Base-by-base conservation (phyloP, 2,329 filamentous ascomycete species). In the Arthrinium puccinioides region DNA sequence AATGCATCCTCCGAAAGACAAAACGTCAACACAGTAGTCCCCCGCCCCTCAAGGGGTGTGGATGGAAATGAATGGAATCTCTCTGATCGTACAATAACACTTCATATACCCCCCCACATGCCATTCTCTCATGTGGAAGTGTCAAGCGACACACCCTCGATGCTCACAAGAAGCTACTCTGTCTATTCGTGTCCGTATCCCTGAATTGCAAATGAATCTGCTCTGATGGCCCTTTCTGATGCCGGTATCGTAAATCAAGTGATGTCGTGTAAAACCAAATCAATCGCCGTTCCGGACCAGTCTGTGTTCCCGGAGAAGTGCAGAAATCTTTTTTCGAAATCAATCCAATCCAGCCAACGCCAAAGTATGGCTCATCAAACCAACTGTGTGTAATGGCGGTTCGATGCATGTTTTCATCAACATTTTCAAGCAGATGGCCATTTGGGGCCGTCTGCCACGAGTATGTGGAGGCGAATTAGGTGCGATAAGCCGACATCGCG, bases 141-240 rank as follows among this genome's bases (percentile, higher is more conserved):
- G 28, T 27, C 20, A 26, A 27, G 5, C 48, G 49, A 51, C 53
- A 54, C 52, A 55, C 52, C 36, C 51, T 46, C 47, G 39, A 50
- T 54, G 46, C 47, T 51, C 47, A 52, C 52, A 49, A 46, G 26
- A 38, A 32, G 40, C 43, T 45, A 39, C 44, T 45, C 48, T 32
- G 49, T 57, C 55, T 57, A 57, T 57, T 42, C 48, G 42, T 47
- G 54, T 57, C 42, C 48, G 42, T 47, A 54, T 46, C 46, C 42
- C 44, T 42, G 44, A 37, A 49, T 41, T 44, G 45, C 38, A 47
- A 45, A 47, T 48, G 39, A 47, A 46, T 37, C 55, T 55, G 45
- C 55, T 54, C 54, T 55, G 40, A 35, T 50, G 38, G 40, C 50
- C 46, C 46, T 36, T 41, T 54, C 49, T 53, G 49, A 54, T 56